A percentile compares a stretch with the other conserved stretches of the same genome.
phyloP scores from a whole-genome alignment of 306 rosid species.

The Chamaecrista fasciculata region DNA sequence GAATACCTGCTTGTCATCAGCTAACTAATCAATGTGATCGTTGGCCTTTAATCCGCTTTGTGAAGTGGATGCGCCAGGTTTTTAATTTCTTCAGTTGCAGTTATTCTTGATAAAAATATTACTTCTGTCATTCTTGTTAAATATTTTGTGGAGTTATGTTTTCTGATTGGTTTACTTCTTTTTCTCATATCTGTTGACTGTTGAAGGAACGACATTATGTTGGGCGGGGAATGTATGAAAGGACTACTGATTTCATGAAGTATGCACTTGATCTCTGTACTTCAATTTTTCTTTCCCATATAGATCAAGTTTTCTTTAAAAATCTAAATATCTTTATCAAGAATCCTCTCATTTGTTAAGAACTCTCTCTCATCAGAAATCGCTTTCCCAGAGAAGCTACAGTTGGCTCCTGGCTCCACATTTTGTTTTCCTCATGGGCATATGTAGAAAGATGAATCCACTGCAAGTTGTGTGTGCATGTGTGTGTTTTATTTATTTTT shows the following conservation, averaged over 20 bases:
- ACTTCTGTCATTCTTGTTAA: slow-evolving; percentile 11
- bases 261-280: slow-evolving; percentile 37
- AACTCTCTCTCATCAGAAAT: background rate
- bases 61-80: slow-evolving; percentile 99
- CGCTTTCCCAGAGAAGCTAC: background rate
- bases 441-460: background rate
- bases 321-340: background rate
- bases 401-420: background rate
- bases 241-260: slow-evolving; percentile 84
- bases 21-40: slow-evolving; percentile 82
- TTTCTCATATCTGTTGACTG: slow-evolving; percentile 13
- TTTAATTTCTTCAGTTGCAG: slow-evolving; percentile 17
- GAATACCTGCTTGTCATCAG: slow-evolving; percentile 82
- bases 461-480: background rate
- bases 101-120: slow-evolving; percentile 21
- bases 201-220: slow-evolving; percentile 87
- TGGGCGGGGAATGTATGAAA: slow-evolving; percentile 97
- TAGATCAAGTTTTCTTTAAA: background rate
- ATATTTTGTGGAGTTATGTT: slow-evolving; percentile 21
- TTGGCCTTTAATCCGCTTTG: slow-evolving; percentile 78
- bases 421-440: background rate
- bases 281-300: background rate
- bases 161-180: slow-evolving; percentile 19
- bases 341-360: background rate
- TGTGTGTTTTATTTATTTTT: background rate